Evolutionary conservation across 352 stramenopile genomes (phyloP).

Genomic region (Phytopythium sindhum): DNA sequence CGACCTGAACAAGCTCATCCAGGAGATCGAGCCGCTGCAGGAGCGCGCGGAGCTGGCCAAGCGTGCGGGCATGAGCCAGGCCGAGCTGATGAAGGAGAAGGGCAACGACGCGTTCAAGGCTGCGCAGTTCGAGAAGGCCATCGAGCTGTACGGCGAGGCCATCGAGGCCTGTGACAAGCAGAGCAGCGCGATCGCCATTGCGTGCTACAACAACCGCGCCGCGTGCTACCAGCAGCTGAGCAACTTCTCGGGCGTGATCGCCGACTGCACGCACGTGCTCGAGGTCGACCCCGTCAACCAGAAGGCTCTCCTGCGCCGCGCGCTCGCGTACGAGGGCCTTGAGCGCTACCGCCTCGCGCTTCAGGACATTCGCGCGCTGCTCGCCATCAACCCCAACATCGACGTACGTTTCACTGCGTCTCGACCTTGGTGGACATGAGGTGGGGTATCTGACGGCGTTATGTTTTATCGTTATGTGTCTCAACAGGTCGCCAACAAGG

Average conservation of each 20-base stretch:
- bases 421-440: background rate
- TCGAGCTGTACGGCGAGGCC: conserved; percentile 92
- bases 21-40: conserved; percentile 79
- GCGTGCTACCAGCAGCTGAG: conserved; percentile 97
- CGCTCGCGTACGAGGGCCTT: conserved; percentile 93
- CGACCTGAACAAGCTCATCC: conserved; percentile 78
- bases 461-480: background rate
- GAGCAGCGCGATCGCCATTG: conserved; percentile 81
- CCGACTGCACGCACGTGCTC: conserved; percentile 93
- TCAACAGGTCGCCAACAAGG: conserved; percentile 81
- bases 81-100: conserved; percentile 92
- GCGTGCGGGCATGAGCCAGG: conserved; percentile 65
- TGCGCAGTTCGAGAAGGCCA: conserved; percentile 87
- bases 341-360: conserved; percentile 91
- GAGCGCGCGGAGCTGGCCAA: conserved; percentile 57
- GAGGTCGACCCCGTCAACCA: conserved; percentile 94
- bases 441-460: background rate
- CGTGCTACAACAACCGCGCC: conserved; percentile 94
- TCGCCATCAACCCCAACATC: conserved; percentile 86
- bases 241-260: conserved; percentile 95
- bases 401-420: conserved; percentile 43
- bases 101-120: conserved; percentile 94
- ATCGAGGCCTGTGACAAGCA: conserved; percentile 81
- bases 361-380: conserved; percentile 83
- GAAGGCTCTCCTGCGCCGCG: conserved; percentile 93